Conservation (phyloP, 225 moss, liverwort and hornwort species). For the Physcomitrium patens region DNA sequence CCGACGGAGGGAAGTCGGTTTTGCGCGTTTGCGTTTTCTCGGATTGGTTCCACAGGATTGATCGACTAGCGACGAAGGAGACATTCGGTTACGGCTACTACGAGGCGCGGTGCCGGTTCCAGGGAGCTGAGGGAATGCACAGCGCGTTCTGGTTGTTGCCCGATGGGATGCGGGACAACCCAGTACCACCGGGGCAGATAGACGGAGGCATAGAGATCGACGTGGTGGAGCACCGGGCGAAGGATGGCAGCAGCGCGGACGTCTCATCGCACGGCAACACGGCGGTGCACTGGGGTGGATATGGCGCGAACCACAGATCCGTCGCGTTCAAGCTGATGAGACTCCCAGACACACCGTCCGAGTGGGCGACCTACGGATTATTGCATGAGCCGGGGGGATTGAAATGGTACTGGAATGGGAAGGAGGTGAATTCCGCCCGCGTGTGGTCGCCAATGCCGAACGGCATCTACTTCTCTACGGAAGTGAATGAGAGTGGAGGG, state of each 20-base stretch:
- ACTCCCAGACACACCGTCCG: slow-evolving; percentile 41
- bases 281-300: slow-evolving; percentile 83
- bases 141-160: slow-evolving; percentile 89
- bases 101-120: slow-evolving; percentile 68
- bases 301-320: slow-evolving; percentile 66
- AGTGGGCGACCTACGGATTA: slow-evolving; percentile 69
- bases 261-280: slow-evolving; percentile 64
- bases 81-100: slow-evolving; percentile 77
- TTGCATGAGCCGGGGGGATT: slow-evolving; percentile 71
- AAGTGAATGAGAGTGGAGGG: slow-evolving; percentile 84
- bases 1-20: slow-evolving; percentile 18
- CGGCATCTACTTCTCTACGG: slow-evolving; percentile 79
- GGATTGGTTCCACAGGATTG: slow-evolving; percentile 89
- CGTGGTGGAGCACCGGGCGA: slow-evolving; percentile 74
- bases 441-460: slow-evolving; percentile 64
- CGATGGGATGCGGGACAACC: slow-evolving; percentile 65
- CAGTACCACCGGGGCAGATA: slow-evolving; percentile 65
- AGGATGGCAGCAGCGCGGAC: slow-evolving; percentile 33
- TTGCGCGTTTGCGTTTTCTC: slow-evolving; percentile 82
- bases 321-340: slow-evolving; percentile 71
- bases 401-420: slow-evolving; percentile 79
- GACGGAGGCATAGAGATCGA: slow-evolving; percentile 74
- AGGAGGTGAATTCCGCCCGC: slow-evolving; percentile 57
- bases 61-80: slow-evolving; percentile 72
- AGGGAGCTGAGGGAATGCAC: slow-evolving; percentile 88